Evolutionary conservation across 305 asterid genomes (phyloP).

Genomic region (Withania somnifera): DNA sequence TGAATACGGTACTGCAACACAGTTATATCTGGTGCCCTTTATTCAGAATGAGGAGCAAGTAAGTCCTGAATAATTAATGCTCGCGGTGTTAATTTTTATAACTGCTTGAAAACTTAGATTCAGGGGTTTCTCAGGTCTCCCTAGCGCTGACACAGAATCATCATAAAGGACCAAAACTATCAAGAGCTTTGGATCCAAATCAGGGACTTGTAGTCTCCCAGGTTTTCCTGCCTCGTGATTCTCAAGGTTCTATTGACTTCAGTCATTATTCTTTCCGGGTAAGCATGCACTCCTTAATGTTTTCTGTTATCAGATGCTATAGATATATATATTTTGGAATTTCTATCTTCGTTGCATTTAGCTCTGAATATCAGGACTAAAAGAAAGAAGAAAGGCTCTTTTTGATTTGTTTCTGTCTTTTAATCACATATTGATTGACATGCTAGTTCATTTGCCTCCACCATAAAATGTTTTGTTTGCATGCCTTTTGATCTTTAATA

Average conservation of each 20-base stretch:
- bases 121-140: constrained; percentile 39
- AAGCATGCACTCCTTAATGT: constrained; percentile 25
- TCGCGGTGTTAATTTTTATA: neutral
- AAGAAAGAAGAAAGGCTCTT: neutral
- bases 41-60: constrained; percentile 72
- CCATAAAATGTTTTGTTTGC: neutral
- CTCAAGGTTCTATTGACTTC: constrained; percentile 86
- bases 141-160: constrained; percentile 68
- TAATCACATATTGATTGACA: neutral
- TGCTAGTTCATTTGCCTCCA: neutral
- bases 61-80: constrained; percentile 12
- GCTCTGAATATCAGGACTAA: neutral
- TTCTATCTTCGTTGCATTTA: neutral
- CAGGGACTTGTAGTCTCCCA: constrained; percentile 72
- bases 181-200: constrained; percentile 35
- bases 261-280: constrained; percentile 82
- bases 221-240: constrained; percentile 83
- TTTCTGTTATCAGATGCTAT: neutral
- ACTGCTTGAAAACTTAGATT: constrained; percentile 3
- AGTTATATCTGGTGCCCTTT: constrained; percentile 67
- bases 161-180: constrained; percentile 53
- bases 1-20: constrained; percentile 88
- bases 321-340: neutral
- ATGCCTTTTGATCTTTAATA: neutral
- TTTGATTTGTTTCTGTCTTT: neutral